Evolutionary conservation across 371 early-diverging fungal genomes (phyloP).

Genomic region (Actinomortierella wolfii): DNA sequence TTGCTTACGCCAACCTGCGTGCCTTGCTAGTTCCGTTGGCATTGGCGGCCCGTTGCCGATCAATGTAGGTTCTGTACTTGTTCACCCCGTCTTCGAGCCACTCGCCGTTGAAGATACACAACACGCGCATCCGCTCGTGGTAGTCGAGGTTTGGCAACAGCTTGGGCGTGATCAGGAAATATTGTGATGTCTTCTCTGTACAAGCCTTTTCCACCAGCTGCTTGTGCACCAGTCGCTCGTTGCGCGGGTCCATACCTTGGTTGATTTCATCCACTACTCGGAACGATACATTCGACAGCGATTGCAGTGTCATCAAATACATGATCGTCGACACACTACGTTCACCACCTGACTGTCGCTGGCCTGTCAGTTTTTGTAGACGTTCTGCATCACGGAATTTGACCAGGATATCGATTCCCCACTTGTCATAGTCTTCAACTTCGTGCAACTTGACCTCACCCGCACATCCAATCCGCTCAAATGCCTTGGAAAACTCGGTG

Average conservation of each 20-base stretch:
- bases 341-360: slow-evolving; percentile 98
- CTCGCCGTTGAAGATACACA: slow-evolving; percentile 95
- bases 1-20: no score
- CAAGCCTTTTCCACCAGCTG: slow-evolving; percentile 85
- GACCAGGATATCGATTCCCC: slow-evolving; percentile 96
- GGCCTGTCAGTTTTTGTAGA: slow-evolving; percentile 86
- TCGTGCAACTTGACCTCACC: slow-evolving; percentile 82
- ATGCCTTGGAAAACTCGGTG: slow-evolving; percentile 73
- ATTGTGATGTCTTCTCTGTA: slow-evolving; percentile 72
- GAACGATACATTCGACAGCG: slow-evolving; percentile 90
- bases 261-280: slow-evolving; percentile 99
- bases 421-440: slow-evolving; percentile 86
- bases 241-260: slow-evolving; percentile 99
- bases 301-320: slow-evolving; percentile 96
- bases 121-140: slow-evolving; percentile 90
- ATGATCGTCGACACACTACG: slow-evolving; percentile 96
- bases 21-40: no score
- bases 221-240: slow-evolving; percentile 97
- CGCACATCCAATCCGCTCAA: slow-evolving; percentile 84
- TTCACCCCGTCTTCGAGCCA: slow-evolving; percentile 56
- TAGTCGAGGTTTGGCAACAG: slow-evolving; percentile 95
- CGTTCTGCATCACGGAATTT: slow-evolving; percentile 89
- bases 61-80: slow-evolving; percentile 27
- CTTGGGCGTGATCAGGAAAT: slow-evolving; percentile 99
- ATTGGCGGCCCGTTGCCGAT: not conserved